A percentile compares a stretch with the other conserved stretches of the same genome.
phyloP scores from a whole-genome alignment of 176 grass and related monocot species.

The Thinopyrum elongatum region DNA sequence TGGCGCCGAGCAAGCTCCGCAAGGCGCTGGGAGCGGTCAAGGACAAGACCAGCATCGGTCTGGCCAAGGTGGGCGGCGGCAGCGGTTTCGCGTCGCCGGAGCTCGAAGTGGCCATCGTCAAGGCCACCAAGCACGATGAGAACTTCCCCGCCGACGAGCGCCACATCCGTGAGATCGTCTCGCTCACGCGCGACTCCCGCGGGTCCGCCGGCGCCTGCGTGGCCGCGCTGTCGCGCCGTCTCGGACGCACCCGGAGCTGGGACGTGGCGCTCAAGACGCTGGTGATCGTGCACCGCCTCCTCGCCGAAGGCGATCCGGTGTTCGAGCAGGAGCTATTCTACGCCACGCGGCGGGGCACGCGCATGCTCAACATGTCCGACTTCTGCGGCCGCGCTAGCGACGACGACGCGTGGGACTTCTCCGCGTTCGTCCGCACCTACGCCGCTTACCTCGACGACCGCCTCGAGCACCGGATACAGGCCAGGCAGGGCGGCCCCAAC shows the following conservation, averaged over 20 bases:
- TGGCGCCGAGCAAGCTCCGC: conserved; percentile 77
- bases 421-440: conserved; percentile 74
- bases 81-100: conserved; percentile 49
- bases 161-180: conserved; percentile 72
- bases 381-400: conserved; percentile 62
- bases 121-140: conserved; percentile 82
- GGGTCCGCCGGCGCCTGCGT: conserved; percentile 54
- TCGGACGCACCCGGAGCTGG: conserved; percentile 70
- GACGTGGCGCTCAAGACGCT: conserved; percentile 88
- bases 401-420: conserved; percentile 71
- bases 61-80: conserved; percentile 63
- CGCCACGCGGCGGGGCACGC: conserved; percentile 71
- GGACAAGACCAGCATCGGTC: conserved; percentile 87
- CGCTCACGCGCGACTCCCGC: conserved; percentile 57
- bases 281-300: conserved; percentile 78
- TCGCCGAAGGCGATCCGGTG: conserved; percentile 53
- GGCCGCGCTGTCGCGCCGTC: conserved; percentile 49
- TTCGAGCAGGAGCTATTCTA: conserved; percentile 68
- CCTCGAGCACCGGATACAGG: conserved; percentile 53
- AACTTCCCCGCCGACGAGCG: conserved; percentile 74
- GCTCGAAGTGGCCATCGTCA: conserved; percentile 83
- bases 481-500: conserved; percentile 23
- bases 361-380: conserved; percentile 81
- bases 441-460: conserved; percentile 79
- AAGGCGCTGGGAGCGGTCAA: conserved; percentile 85